Conservation (phyloP, 495 filamentous ascomycete genomes). For the Aspergillus campestris region DNA sequence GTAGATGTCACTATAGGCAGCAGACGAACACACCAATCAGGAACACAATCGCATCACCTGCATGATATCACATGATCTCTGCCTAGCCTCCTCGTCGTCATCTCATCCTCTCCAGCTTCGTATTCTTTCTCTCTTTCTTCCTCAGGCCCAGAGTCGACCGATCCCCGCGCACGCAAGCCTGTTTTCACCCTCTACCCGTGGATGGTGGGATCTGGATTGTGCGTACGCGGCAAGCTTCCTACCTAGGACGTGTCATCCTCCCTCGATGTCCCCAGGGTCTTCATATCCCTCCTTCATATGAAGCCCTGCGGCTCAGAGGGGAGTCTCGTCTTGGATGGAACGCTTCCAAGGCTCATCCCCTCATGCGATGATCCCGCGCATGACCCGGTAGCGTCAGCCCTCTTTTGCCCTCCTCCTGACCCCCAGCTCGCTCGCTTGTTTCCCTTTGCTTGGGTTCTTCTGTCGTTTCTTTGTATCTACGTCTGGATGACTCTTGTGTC, state of each 20-base stretch:
- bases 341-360: constrained; percentile 28
- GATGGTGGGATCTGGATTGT: constrained; percentile 8
- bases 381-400: constrained; percentile 30
- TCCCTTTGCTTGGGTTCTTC: constrained; percentile 12
- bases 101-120: constrained; percentile 3
- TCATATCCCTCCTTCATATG: constrained; percentile 8
- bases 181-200: background rate
- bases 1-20: no score
- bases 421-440: background rate
- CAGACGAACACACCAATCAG: no score
- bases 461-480: constrained; percentile 20
- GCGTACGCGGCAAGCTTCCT: constrained; percentile 23
- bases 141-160: constrained; percentile 35
- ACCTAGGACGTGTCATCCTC: constrained; percentile 8
- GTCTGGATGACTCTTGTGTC: constrained; percentile 16
- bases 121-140: constrained; percentile 12
- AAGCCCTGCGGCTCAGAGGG: constrained; percentile 14
- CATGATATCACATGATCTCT: constrained; percentile 11
- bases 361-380: constrained; percentile 21
- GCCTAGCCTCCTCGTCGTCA: background rate
- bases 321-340: constrained; percentile 16
- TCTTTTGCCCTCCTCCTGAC: constrained; percentile 25
- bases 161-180: constrained; percentile 19
- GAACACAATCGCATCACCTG: background rate
- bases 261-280: constrained; percentile 5